phyloP scores from a whole-genome alignment of 805 yeast species.

The Wickerhamiella dianesei region DNA sequence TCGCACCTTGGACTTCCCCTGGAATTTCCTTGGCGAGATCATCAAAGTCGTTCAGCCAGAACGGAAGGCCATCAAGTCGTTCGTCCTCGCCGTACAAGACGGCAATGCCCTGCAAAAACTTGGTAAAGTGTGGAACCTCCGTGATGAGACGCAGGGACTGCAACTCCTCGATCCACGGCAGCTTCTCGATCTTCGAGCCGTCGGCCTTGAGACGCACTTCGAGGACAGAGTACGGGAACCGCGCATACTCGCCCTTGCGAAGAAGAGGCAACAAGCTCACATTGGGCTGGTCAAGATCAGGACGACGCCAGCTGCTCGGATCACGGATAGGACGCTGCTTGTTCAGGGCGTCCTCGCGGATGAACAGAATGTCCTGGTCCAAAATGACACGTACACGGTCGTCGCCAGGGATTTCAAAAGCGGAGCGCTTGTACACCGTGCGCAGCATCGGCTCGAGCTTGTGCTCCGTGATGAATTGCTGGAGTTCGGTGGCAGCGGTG shows the following conservation, averaged over 20 bases:
- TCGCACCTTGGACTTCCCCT: too few relatives aligned
- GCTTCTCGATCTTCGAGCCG: constrained; percentile 26
- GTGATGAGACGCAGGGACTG: constrained; percentile 72
- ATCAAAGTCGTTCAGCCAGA: constrained; percentile 89
- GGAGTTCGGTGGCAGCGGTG: constrained; percentile 44
- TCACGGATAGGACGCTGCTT: constrained; percentile 76
- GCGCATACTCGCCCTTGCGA: constrained; percentile 72
- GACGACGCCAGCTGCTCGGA: constrained; percentile 81
- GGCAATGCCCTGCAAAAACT: constrained; percentile 87
- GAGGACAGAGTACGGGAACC: constrained; percentile 67
- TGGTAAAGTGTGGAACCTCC: constrained; percentile 87
- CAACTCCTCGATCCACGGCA: constrained; percentile 72
- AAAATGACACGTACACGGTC: constrained; percentile 80
- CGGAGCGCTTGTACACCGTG: constrained; percentile 78
- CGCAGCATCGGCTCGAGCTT: constrained; percentile 76
- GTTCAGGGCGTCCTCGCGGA: constrained; percentile 86
- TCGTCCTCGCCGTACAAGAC: constrained; percentile 81
- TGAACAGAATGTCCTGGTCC: constrained; percentile 75
- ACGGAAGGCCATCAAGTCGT: constrained; percentile 76
- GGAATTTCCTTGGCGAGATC: constrained; percentile 34
- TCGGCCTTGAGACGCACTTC: constrained; percentile 58
- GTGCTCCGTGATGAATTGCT: constrained; percentile 47
- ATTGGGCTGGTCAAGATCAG: constrained; percentile 66
- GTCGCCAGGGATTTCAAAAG: constrained; percentile 97
- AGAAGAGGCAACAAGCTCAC: constrained; percentile 57